Percentiles rank a stretch among this genome's conserved stretches.
Evolutionary conservation across 148 eudicot species (phyloP).

Genomic region (Limonium bicolor): DNA sequence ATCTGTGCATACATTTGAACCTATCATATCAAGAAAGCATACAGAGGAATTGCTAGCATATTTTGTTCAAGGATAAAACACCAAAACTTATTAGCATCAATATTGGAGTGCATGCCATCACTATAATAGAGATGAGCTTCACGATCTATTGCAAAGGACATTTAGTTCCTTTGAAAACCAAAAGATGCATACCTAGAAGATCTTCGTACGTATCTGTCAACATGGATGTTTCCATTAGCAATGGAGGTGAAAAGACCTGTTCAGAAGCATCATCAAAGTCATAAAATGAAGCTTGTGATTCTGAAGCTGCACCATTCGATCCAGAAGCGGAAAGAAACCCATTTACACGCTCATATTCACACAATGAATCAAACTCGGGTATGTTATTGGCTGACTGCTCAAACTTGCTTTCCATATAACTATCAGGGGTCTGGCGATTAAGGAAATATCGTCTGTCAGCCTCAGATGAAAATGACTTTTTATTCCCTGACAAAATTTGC

Average conservation of each 20-base stretch:
- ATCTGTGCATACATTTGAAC: too few relatives aligned
- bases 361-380: constrained; percentile 39
- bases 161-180: too few relatives aligned
- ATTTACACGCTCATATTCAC: constrained; percentile 49
- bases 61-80: too few relatives aligned
- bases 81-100: background rate
- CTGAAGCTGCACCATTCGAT: constrained; percentile 53
- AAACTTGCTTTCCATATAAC: constrained; percentile 27
- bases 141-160: background rate
- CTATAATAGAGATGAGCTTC: background rate
- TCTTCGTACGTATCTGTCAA: constrained; percentile 81
- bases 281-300: constrained; percentile 46
- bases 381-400: constrained; percentile 29
- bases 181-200: constrained; percentile 56
- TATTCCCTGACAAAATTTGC: constrained; percentile 27
- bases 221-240: constrained; percentile 71
- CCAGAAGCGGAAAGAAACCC: constrained; percentile 50
- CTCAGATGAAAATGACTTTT: constrained; percentile 34
- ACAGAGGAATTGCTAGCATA: too few relatives aligned
- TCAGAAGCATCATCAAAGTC: constrained; percentile 59
- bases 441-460: constrained; percentile 30
- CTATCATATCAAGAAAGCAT: too few relatives aligned
- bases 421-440: constrained; percentile 23
- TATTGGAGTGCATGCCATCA: background rate
- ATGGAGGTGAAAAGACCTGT: constrained; percentile 87